These are phyloP conservation scores for Floccularia luteovirens DNA, from an alignment of 768 basidiomycete genomes.

Conservation along the genomic window DNA sequence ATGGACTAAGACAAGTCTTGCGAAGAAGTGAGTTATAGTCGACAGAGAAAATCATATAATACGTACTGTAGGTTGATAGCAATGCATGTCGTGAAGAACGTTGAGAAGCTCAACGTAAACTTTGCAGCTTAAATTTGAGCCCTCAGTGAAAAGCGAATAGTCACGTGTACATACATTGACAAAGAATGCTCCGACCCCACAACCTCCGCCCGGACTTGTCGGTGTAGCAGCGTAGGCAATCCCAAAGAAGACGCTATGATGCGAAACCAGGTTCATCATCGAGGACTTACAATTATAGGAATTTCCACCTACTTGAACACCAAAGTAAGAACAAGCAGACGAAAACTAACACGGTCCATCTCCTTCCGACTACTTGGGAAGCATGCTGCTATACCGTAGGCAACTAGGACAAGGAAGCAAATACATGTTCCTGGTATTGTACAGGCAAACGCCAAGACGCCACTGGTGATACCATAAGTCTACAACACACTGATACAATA, in stretches of 20 bases:
- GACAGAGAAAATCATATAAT: background rate
- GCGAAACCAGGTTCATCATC: background rate
- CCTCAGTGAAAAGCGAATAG: background rate
- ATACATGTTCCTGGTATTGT: constrained; percentile 10
- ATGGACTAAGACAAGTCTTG: constrained; percentile 16
- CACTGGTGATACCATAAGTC: no score
- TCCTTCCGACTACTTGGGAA: constrained; percentile 4
- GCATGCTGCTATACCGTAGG: constrained; percentile 7
- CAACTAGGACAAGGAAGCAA: constrained; percentile 10
- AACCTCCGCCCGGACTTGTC: constrained; percentile 5
- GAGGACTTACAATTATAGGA: background rate
- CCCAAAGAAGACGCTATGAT: constrained; percentile 13
- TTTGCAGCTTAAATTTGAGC: constrained; percentile 1
- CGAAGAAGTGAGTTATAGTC: background rate
- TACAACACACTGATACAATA: no score
- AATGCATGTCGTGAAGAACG: no score
- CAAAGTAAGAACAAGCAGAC: constrained; percentile 11
- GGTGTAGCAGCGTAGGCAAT: constrained; percentile 11
- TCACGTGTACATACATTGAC: constrained; percentile 10
- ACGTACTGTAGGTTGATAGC: constrained; percentile 18
- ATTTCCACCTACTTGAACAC: constrained; percentile 13
- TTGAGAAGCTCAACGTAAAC: constrained; percentile 12
- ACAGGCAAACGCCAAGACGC: constrained; percentile 1
- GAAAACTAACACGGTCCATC: constrained; percentile 16
- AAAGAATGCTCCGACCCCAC: constrained; percentile 13